phyloP scores from a whole-genome alignment of 2,329 filamentous ascomycete genomes.

The Penicillium sp. region DNA sequence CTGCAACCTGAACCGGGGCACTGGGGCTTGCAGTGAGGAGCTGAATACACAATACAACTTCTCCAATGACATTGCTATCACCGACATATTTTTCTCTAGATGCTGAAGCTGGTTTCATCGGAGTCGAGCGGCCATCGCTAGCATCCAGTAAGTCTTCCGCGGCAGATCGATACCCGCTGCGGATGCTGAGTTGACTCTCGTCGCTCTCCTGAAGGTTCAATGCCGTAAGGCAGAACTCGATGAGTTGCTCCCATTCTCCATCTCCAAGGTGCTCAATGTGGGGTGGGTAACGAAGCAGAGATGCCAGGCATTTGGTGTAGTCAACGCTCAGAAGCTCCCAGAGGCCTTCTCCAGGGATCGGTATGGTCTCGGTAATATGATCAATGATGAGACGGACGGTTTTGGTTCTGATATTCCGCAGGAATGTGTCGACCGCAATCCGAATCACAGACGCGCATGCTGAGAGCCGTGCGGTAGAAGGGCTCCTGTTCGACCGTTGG shows the following conservation, averaged over 20 bases:
- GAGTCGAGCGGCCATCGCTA: conserved; percentile 27
- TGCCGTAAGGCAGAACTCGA: conserved; percentile 65
- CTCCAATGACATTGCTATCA: conserved; percentile 43
- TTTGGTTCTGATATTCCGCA: conserved; percentile 64
- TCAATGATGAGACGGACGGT: conserved; percentile 74
- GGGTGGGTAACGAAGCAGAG: conserved; percentile 65
- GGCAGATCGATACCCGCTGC: conserved; percentile 23
- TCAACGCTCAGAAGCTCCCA: conserved; percentile 67
- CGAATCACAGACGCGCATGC: conserved; percentile 68
- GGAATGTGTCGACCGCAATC: conserved; percentile 63
- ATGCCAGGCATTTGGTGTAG: conserved; percentile 70
- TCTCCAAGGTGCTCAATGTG: conserved; percentile 73
- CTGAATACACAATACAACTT: conserved; percentile 62
- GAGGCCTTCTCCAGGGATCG: conserved; percentile 56
- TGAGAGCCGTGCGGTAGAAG: conserved; percentile 55
- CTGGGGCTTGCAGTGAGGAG: conserved; percentile 61
- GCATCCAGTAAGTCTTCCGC: conserved; percentile 26
- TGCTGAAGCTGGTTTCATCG: conserved; percentile 26
- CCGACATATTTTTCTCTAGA: conserved; percentile 24
- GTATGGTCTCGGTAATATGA: conserved; percentile 72
- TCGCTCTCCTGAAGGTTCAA: conserved; percentile 40
- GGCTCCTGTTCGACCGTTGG: conserved; percentile 49
- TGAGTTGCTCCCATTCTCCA: conserved; percentile 62
- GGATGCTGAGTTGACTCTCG: conserved; percentile 28
- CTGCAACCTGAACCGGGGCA: conserved; percentile 58